A percentile compares a stretch with the other conserved stretches of the same genome.
These are phyloP conservation scores for Pichia sp. DNA, from an alignment of 1,139 yeast genomes.

Conservation along the genomic window DNA sequence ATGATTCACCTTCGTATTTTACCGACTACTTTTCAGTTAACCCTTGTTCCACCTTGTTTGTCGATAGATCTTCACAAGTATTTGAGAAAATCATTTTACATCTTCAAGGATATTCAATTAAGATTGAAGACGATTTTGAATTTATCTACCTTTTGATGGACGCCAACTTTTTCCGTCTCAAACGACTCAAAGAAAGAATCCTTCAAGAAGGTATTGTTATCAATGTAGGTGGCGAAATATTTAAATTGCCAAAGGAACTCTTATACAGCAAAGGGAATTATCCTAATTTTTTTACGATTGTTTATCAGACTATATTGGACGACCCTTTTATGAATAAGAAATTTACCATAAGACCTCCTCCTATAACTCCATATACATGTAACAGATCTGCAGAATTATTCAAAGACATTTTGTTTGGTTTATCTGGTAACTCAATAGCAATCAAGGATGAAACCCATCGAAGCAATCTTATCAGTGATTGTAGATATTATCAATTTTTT, in stretches of 20 bases:
- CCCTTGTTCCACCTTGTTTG: conserved; percentile 39
- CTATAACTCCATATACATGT: conserved; percentile 49
- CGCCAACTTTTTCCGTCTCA: conserved; percentile 62
- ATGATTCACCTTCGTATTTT: conserved; percentile 66
- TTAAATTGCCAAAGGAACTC: conserved; percentile 50
- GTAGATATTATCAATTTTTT: conserved; percentile 66
- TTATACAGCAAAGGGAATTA: conserved; percentile 53
- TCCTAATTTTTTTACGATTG: conserved; percentile 70
- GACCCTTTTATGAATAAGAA: conserved; percentile 37
- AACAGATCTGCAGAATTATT: conserved; percentile 53
- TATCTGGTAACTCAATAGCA: conserved; percentile 45
- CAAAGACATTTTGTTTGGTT: conserved; percentile 45
- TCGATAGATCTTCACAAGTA: conserved; percentile 69
- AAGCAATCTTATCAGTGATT: conserved; percentile 51
- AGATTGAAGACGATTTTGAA: conserved; percentile 48
- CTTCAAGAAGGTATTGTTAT: conserved; percentile 49
- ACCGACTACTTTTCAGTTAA: conserved; percentile 37
- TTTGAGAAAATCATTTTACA: conserved; percentile 63
- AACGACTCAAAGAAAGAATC: conserved; percentile 44
- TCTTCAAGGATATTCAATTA: conserved; percentile 68
- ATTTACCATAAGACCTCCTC: conserved; percentile 64
- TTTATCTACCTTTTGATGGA: conserved; percentile 63
- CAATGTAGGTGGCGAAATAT: conserved; percentile 51
- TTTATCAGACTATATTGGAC: conserved; percentile 41
- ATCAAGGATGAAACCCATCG: conserved; percentile 50